Conservation (phyloP, 1,284 basidiomycete genomes). For the Papiliotrema fonsecae region DNA sequence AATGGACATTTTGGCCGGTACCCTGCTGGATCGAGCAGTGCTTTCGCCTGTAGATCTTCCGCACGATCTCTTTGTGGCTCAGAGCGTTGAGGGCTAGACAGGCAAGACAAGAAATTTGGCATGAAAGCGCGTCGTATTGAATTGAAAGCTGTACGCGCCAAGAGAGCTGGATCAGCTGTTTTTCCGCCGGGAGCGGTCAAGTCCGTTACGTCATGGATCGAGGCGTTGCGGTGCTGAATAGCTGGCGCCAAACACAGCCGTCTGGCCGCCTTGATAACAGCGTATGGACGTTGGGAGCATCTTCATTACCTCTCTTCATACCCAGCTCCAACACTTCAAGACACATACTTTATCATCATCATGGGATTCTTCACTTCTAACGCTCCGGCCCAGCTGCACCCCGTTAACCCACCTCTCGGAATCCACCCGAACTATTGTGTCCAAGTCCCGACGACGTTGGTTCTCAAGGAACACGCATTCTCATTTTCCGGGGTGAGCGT, state of each 20-base stretch:
- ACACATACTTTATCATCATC: slow-evolving; percentile 1
- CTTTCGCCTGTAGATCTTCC: background rate
- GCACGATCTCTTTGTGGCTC: background rate
- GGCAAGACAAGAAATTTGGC: too few relatives aligned
- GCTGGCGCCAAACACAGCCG: too few relatives aligned
- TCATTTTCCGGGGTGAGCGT: slow-evolving; percentile 34
- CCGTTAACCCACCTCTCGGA: slow-evolving; percentile 39
- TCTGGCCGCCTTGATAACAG: too few relatives aligned
- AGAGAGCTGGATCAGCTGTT: too few relatives aligned
- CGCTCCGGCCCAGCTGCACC: slow-evolving; percentile 20
- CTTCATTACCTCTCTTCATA: background rate
- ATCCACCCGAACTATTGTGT: slow-evolving; percentile 28
- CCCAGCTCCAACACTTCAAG: background rate
- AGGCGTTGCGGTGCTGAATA: too few relatives aligned
- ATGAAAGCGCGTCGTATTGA: too few relatives aligned
- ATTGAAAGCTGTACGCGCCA: too few relatives aligned
- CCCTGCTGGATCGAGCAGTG: background rate
- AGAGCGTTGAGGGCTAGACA: background rate
- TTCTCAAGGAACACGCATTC: slow-evolving; percentile 43
- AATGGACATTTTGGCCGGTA: slow-evolving; percentile 51
- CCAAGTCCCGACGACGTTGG: slow-evolving; percentile 32
- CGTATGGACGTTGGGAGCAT: too few relatives aligned
- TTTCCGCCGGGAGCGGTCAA: too few relatives aligned
- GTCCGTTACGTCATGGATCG: too few relatives aligned
- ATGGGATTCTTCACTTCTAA: slow-evolving; percentile 32